These are phyloP conservation scores for Pythium phragmiticola DNA, from an alignment of 352 stramenopile species.

Conservation along the genomic window DNA sequence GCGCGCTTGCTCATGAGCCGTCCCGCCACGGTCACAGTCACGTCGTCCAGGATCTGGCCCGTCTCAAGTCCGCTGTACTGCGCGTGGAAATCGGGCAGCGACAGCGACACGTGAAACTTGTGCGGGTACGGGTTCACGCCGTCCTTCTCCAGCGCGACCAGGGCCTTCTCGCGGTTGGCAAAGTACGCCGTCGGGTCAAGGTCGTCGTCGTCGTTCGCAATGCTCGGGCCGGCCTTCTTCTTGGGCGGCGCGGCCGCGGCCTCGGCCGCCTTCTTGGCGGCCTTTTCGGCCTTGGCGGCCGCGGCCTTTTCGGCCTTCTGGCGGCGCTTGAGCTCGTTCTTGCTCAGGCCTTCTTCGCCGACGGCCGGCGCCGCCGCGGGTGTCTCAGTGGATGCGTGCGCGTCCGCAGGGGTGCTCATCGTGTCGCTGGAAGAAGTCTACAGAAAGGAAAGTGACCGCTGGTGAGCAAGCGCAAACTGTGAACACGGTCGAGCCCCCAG, in stretches of 20 bases:
- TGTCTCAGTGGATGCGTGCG: conserved; percentile 5
- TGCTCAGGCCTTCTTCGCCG: conserved; percentile 75
- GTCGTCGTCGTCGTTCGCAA: conserved; percentile 89
- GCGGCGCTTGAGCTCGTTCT: conserved; percentile 98
- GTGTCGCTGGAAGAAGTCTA: background rate
- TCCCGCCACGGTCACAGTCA: conserved; percentile 91
- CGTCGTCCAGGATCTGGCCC: conserved; percentile 79
- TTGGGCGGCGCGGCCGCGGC: conserved; percentile 43
- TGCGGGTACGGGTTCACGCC: conserved; percentile 97
- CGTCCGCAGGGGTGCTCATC: conserved; percentile 19
- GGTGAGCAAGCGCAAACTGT: background rate
- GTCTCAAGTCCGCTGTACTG: conserved; percentile 82
- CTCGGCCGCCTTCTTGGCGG: conserved; percentile 66
- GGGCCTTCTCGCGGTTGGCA: conserved; percentile 91
- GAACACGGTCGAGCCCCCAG: background rate
- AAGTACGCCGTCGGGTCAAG: conserved; percentile 98
- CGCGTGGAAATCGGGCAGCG: conserved; percentile 93
- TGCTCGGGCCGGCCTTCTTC: conserved; percentile 58
- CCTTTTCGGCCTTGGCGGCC: conserved; percentile 94
- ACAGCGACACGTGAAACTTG: conserved; percentile 96
- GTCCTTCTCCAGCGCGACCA: conserved; percentile 89
- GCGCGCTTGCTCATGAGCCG: conserved; percentile 94
- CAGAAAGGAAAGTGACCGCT: background rate
- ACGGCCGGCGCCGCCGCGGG: conserved; percentile 16
- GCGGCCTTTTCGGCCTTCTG: conserved; percentile 95